These are phyloP conservation scores for Aspergillus viridinutans DNA, from an alignment of 2,329 filamentous ascomycete genomes.

Conservation along the genomic window DNA sequence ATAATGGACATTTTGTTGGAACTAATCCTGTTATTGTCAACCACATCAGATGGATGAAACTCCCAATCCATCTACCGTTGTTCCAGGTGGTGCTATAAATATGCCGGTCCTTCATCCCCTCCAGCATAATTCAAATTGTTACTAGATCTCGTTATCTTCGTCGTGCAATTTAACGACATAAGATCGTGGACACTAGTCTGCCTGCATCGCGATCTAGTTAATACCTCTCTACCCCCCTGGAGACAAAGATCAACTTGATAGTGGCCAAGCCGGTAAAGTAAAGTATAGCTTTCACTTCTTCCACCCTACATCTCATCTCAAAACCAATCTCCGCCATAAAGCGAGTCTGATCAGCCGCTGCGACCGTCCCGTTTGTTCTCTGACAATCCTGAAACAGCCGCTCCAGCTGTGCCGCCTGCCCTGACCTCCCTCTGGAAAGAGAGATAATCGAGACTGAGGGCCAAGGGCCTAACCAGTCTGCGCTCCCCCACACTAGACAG, in stretches of 20 bases:
- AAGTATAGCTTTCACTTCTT: too few species aligned
- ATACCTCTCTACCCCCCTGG: neutral
- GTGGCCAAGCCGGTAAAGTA: too few species aligned
- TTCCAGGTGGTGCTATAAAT: neutral
- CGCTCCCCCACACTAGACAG: too few species aligned
- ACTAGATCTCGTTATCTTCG: too few species aligned
- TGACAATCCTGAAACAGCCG: neutral
- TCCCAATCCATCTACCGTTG: neutral
- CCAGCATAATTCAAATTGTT: too few species aligned
- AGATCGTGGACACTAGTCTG: too few species aligned
- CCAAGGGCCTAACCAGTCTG: neutral
- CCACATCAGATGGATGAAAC: neutral
- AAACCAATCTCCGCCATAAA: too few species aligned
- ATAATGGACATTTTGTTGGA: neutral
- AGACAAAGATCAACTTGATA: neutral
- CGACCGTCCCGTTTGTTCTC: neutral
- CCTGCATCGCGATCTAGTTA: neutral
- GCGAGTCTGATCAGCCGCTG: too few species aligned
- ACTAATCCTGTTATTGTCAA: neutral
- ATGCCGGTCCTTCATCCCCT: neutral
- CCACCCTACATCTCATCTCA: too few species aligned
- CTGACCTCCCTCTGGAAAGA: neutral
- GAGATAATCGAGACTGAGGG: neutral
- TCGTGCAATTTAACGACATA: neutral
- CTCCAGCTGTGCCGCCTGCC: neutral